A percentile compares a stretch with the other conserved stretches of the same genome.
Conservation (phyloP, 345 rosid species). For the Gossypium turneri region DNA sequence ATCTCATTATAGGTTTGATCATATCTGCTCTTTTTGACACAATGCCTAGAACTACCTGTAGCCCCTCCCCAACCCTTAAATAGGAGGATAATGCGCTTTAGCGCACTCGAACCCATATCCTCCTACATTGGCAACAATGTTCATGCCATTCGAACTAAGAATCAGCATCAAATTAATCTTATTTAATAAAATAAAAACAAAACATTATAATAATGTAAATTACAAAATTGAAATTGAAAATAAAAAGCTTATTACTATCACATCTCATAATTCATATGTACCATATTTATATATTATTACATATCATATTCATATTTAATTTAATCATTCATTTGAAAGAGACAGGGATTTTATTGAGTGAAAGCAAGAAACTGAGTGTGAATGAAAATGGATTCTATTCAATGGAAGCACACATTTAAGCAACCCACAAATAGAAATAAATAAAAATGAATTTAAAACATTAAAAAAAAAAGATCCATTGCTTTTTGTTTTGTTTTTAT, state of each 20-base stretch:
- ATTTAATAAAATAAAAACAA: too few relatives aligned
- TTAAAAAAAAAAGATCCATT: background rate
- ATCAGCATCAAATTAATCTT: too few relatives aligned
- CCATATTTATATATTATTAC: too few relatives aligned
- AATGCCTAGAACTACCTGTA: fast-evolving
- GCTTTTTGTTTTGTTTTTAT: background rate
- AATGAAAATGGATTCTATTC: background rate
- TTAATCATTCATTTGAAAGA: background rate
- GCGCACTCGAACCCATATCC: fast-evolving
- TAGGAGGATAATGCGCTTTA: fast-evolving
- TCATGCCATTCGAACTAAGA: fast-evolving
- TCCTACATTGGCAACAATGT: too few relatives aligned
- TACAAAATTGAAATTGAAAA: too few relatives aligned
- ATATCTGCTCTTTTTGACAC: too few relatives aligned
- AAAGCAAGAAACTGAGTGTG: constrained; percentile 15
- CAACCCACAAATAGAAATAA: background rate
- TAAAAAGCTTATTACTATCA: too few relatives aligned
- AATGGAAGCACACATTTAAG: too few relatives aligned
- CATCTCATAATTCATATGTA: too few relatives aligned
- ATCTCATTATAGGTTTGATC: too few relatives aligned
- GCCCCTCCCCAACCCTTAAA: fast-evolving
- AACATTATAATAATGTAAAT: too few relatives aligned
- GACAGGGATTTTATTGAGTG: constrained; percentile 27
- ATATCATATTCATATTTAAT: too few relatives aligned
- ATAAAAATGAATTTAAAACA: background rate